Percentiles rank a stretch among this genome's conserved stretches.
phyloP scores from a whole-genome alignment of 345 rosid genomes.

The Atalantia buxifolia region DNA sequence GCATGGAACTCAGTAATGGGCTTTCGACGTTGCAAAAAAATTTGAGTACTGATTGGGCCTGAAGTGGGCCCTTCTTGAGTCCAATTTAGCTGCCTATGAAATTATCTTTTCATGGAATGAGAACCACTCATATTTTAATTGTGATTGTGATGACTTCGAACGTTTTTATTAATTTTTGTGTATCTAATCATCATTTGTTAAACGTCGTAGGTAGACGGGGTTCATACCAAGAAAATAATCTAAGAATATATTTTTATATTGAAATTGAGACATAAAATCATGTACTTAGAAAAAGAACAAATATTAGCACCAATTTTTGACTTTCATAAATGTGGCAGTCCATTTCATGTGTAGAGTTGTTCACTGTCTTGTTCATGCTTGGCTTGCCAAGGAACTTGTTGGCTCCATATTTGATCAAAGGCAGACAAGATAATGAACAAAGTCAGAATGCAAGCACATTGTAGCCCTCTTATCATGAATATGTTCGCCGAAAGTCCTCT shows the following conservation, averaged over 20 bases:
- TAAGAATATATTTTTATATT: too few relatives aligned
- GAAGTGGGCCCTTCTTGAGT: too few relatives aligned
- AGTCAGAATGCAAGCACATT: neutral
- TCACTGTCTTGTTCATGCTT: neutral
- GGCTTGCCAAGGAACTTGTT: neutral
- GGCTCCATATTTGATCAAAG: neutral
- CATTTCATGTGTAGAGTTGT: neutral
- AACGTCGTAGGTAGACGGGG: too few relatives aligned
- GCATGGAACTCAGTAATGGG: neutral
- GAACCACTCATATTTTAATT: too few relatives aligned
- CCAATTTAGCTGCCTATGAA: neutral
- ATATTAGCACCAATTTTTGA: neutral
- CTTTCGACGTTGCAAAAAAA: neutral
- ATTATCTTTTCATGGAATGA: too few relatives aligned
- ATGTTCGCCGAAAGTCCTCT: neutral
- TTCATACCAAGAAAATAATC: too few relatives aligned
- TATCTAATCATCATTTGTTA: too few relatives aligned
- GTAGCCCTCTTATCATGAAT: neutral
- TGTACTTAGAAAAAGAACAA: neutral
- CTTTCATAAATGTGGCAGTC: neutral
- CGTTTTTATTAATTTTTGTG: too few relatives aligned
- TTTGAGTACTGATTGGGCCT: too few relatives aligned
- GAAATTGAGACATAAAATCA: too few relatives aligned
- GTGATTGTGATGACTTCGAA: too few relatives aligned
- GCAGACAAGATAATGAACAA: constrained; percentile 2